Conservation (phyloP, 2,329 filamentous ascomycete genomes). For the Hypomyces perniciosus region DNA sequence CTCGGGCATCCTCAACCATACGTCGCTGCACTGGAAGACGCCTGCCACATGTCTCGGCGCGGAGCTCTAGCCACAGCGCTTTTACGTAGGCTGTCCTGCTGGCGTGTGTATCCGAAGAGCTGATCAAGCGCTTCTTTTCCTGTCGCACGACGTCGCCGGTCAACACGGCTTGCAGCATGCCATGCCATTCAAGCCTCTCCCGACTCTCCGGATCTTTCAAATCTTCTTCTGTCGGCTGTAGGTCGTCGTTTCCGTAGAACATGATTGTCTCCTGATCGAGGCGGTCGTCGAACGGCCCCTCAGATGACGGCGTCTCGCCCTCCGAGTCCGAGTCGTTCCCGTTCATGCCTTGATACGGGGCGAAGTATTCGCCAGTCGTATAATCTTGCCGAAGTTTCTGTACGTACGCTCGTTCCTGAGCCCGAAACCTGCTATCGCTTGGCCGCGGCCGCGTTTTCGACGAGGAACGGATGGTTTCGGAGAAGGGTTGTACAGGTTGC, state of each 20-base stretch:
- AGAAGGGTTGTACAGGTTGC: slow-evolving; percentile 36
- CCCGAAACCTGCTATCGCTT: slow-evolving; percentile 41
- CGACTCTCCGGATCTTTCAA: slow-evolving; percentile 80
- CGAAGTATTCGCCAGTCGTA: slow-evolving; percentile 57
- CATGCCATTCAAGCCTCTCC: slow-evolving; percentile 94
- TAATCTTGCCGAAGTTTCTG: slow-evolving; percentile 79
- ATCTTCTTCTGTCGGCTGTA: slow-evolving; percentile 85
- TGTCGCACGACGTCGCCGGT: slow-evolving; percentile 96
- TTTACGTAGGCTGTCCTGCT: slow-evolving; percentile 64
- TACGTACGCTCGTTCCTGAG: slow-evolving; percentile 87
- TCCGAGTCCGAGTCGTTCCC: slow-evolving; percentile 80
- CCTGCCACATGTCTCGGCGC: slow-evolving; percentile 77
- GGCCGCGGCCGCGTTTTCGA: slow-evolving; percentile 46
- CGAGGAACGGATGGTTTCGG: slow-evolving; percentile 41
- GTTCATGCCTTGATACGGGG: slow-evolving; percentile 55
- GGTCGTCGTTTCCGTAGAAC: slow-evolving; percentile 85
- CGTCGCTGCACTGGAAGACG: slow-evolving; percentile 78
- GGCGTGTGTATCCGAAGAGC: slow-evolving; percentile 55
- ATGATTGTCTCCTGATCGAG: slow-evolving; percentile 91
- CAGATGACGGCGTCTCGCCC: slow-evolving; percentile 82
- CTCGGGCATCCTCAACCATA: slow-evolving; percentile 78
- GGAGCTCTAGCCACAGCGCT: slow-evolving; percentile 82
- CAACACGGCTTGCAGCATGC: slow-evolving; percentile 91
- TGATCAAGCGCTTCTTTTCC: slow-evolving; percentile 93
- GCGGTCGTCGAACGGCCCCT: slow-evolving; percentile 75